A percentile compares a stretch with the other conserved stretches of the same genome.
These are phyloP conservation scores for Porphyrellus cyaneotinctus DNA, from an alignment of 768 basidiomycete species.

Conservation along the genomic window DNA sequence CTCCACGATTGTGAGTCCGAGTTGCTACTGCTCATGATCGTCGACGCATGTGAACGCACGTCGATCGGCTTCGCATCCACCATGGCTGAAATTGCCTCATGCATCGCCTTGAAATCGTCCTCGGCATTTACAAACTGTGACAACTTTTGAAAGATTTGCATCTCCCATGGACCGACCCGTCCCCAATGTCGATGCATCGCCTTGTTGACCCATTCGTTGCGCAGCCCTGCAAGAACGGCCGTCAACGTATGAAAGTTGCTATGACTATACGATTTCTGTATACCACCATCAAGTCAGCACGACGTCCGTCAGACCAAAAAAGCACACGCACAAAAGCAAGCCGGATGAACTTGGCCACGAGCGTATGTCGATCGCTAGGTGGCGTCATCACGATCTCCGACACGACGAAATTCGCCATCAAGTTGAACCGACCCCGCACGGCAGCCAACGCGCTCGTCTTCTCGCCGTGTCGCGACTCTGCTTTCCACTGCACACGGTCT, in stretches of 20 bases:
- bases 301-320: not conserved
- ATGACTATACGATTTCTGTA: constrained; percentile 73
- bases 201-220: constrained; percentile 60
- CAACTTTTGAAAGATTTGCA: constrained; percentile 68
- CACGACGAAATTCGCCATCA: constrained; percentile 75
- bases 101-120: constrained; percentile 74
- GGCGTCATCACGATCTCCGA: constrained; percentile 79
- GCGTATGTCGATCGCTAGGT: constrained; percentile 54
- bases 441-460: constrained; percentile 71
- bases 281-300: not conserved
- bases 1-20: constrained; percentile 38
- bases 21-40: constrained; percentile 45
- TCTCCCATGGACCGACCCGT: constrained; percentile 65
- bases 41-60: constrained; percentile 48
- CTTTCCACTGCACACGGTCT: constrained; percentile 66
- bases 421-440: constrained; percentile 78
- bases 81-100: constrained; percentile 58
- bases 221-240: constrained; percentile 75
- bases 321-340: constrained; percentile 68
- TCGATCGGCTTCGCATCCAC: constrained; percentile 63
- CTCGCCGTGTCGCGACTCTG: constrained; percentile 50
- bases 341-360: constrained; percentile 79
- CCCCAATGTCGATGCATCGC: constrained; percentile 68
- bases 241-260: constrained; percentile 77
- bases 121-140: constrained; percentile 57